phyloP scores from a whole-genome alignment of 2,329 filamentous ascomycete genomes.

The Microdochium nivale region DNA sequence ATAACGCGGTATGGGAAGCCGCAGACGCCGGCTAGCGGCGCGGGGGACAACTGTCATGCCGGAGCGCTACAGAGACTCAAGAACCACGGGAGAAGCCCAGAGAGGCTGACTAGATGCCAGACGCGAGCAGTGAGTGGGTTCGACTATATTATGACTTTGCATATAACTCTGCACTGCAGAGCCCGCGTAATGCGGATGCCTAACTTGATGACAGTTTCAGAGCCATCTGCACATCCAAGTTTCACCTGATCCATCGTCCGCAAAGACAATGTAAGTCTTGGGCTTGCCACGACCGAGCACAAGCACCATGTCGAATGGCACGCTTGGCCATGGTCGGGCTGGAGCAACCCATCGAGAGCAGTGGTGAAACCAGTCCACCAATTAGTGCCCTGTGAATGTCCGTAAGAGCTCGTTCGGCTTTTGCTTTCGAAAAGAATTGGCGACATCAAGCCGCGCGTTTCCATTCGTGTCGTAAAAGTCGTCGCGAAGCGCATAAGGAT shows the following conservation, averaged over 20 bases:
- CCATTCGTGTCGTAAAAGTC: constrained; percentile 13
- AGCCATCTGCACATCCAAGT: neutral
- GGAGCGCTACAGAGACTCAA: too few species aligned
- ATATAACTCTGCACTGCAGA: constrained; percentile 1
- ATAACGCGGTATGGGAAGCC: neutral
- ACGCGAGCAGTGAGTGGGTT: neutral
- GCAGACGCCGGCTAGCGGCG: neutral
- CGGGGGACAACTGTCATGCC: neutral
- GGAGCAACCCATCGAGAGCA: neutral
- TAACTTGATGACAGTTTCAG: neutral
- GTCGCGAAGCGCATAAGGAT: constrained; percentile 31
- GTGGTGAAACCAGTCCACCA: neutral
- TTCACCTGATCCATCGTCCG: neutral
- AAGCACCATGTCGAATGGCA: neutral
- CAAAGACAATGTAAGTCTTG: neutral
- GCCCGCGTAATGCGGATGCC: neutral
- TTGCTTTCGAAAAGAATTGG: constrained; percentile 15
- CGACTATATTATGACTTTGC: neutral
- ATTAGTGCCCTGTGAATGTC: constrained; percentile 13
- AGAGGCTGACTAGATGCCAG: neutral
- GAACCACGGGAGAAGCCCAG: neutral
- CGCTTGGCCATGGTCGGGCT: neutral
- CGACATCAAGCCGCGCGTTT: constrained; percentile 22
- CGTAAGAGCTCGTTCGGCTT: constrained; percentile 15
- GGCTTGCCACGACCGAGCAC: neutral